Evolutionary conservation across 805 yeast species (phyloP), one percentile per base, ranked within the genome.

Genomic region (Candida sithepensis): DNA sequence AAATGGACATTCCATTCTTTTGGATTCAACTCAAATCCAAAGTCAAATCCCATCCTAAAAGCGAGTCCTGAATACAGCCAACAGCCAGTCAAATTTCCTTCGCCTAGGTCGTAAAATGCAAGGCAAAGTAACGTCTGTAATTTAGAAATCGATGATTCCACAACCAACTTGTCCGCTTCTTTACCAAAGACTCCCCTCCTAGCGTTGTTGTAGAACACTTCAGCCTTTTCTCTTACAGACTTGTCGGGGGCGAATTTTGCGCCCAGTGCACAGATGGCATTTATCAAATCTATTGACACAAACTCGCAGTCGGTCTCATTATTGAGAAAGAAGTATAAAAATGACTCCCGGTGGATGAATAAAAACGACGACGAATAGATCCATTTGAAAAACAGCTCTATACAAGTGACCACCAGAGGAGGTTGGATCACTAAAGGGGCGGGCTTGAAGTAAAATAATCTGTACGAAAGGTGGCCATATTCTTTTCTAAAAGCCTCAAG

Each of bases 51-150:
- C 68, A 81, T 80, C 48, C 85, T 65, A 58, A 79, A 76, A 6
- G 84, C 85, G 41, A 76, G 69, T 2, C 85, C 85, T 3, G 77
- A 71, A 38, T 79, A 69, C 71, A 79, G 74, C 84, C 85, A 81
- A 3, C 82, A 81, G 42, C 75, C 68, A 22, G 81, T 73, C 53
- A 75, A 75, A 44, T 72, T 65, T 2, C 85, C 85, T 56, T 76
- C 77, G 43, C 83, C 80, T 22, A 81, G 71, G 59, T 81, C 86
- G 58, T 79, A 81, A 53, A 80, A 77, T 8, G 85, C 80, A 14
- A 81, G 63, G 30, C 82, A 68, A n/a, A 81, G 64, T 43, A 76
- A 71, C 22, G 84, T 75, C 58, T 81, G 87, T 8, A 81, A 70
- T 0, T 81, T 73, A 0, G 85, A 72, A 19, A 81, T 77, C 7